Conservation (phyloP, 2,329 filamentous ascomycete genomes). For the Pseudogymnoascus sp. region DNA sequence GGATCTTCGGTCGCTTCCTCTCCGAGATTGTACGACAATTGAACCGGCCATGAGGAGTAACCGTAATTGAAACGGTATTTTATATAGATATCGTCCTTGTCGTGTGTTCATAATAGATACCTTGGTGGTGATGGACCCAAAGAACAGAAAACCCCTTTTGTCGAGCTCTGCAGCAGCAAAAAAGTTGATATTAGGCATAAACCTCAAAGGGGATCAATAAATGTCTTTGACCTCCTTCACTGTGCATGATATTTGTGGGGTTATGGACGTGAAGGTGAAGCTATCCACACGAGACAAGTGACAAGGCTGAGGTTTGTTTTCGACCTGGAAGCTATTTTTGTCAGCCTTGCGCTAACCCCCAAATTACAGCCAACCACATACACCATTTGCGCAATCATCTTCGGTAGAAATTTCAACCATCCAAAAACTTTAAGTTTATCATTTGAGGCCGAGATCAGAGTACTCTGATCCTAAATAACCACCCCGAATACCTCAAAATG, state of each 20-base stretch:
- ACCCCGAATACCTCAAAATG: conserved; percentile 18
- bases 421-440: conserved; percentile 11
- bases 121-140: neutral
- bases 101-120: neutral
- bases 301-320: conserved; percentile 6
- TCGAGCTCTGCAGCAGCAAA: neutral
- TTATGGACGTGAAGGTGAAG: neutral
- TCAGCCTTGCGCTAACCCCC: conserved; percentile 1
- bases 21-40: neutral
- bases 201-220: neutral
- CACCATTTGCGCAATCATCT: conserved; percentile 3
- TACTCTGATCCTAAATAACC: conserved; percentile 3
- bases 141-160: neutral
- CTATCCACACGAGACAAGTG: neutral
- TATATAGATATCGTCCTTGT: neutral
- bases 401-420: conserved; percentile 10
- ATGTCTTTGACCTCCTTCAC: conserved; percentile 2
- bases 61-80: neutral
- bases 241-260: neutral
- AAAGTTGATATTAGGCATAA: neutral
- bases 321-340: neutral
- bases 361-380: neutral
- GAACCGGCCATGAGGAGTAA: neutral
- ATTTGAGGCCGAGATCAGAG: conserved; percentile 6
- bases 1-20: neutral